Base-by-base conservation (phyloP, 2,329 filamentous ascomycete species). In the Aspergillus ochraceoroseus region DNA sequence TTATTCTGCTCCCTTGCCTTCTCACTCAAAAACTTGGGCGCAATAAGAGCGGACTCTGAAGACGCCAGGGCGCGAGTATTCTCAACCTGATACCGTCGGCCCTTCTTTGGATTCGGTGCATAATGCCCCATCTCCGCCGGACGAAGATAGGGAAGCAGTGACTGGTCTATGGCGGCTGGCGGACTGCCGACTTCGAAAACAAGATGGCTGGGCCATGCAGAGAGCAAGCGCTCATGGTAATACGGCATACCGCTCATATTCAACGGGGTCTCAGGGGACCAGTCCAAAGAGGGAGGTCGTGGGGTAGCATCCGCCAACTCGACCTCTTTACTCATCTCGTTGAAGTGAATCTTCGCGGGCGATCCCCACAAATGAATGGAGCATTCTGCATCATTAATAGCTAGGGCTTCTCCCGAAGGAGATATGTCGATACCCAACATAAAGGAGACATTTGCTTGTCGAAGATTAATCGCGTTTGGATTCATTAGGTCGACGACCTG, bases 401-500 rank as follows among this genome's bases (percentile, higher is more conserved):
- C 86, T 48, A 95, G 74, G 0, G 87, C 87, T 62, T 94, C 87
- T 1, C 88, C 89, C 1, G 88, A 94, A 0, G 86, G 83, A 3
- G 89, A 87, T 51, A 95, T 81, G 53, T 95, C 88, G 49, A 95
- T 80, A 49, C 85, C 83, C 44, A 79, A 81, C 52, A 95, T 75
- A 52, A 83, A 87, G 1, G 82, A 75, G 3, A 89, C 79, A 54
- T 89, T 88, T 22, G 85, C 83, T 66, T 94, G 88, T 35, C 85
- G 79, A 36, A 95, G 79, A 52, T 85, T 89, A 58, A 87, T 87
- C 13, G 86, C 83, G 57, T 94, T 89, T 0, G 87, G 86, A 48
- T 95, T 95, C 79, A 94, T 87, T 4, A 98, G 76, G 63, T 98
- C 92, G 35, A 96, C 87, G 9, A 96, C 84, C 61, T 98, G 90